A percentile compares a stretch with the other conserved stretches of the same genome.
Conservation (phyloP, 108 stramenopile species). For the Epithemia pelagica region DNA sequence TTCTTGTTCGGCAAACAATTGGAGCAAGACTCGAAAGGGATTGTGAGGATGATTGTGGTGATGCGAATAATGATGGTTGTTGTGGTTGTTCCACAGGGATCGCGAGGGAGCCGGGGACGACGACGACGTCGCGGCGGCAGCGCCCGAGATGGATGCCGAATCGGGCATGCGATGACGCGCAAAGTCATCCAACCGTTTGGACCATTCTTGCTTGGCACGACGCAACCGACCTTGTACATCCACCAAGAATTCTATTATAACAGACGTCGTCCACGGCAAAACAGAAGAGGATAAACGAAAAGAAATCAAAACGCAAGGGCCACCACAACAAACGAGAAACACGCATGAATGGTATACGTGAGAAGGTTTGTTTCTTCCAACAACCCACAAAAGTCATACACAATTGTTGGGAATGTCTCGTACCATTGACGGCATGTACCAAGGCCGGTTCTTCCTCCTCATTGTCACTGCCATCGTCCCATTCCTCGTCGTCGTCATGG, state of each 20-base stretch:
- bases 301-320: no score
- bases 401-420: no score
- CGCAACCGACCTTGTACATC: constrained; percentile 33
- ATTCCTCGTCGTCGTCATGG: constrained; percentile 12
- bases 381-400: no score
- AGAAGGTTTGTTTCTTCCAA: no score
- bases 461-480: no score
- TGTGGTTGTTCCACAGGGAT: neutral
- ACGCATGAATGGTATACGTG: no score
- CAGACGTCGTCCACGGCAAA: no score
- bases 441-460: constrained; percentile 15
- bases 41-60: constrained; percentile 27
- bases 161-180: neutral
- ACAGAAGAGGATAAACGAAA: no score
- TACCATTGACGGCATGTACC: constrained; percentile 8
- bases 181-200: constrained; percentile 40
- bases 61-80: constrained; percentile 14
- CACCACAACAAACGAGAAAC: no score
- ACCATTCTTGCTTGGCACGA: constrained; percentile 38
- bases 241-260: constrained; percentile 34
- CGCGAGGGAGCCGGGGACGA: constrained; percentile 6
- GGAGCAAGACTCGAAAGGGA: constrained; percentile 72
- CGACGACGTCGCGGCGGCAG: no score
- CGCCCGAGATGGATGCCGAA: neutral
- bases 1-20: constrained; percentile 72